Evolutionary conservation across 2,329 filamentous ascomycete species (phyloP), one percentile per base, ranked within the genome.

Genomic region (Cladophialophora bantiana): DNA sequence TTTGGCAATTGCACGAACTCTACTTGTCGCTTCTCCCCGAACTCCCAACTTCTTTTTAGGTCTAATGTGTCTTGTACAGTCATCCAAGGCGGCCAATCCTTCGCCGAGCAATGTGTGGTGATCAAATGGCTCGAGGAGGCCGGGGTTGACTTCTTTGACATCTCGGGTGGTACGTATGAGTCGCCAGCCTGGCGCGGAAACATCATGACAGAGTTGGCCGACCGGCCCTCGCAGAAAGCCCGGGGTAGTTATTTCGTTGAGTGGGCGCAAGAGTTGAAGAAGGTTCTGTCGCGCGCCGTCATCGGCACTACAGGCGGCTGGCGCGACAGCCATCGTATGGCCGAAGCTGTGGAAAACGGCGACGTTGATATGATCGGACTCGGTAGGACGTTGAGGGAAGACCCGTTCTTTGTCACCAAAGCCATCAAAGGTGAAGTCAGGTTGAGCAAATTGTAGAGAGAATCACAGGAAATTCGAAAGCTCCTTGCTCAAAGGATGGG

Each of bases 141-240:
- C 1, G 76, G 77, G 0, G 62, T 70, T 31, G 89, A 92, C 76
- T 91, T 90, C 70, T 77, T 92, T 2, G 89, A 92, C 75, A 83
- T 92, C 31, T 87, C 84, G 18, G 90, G 89, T 0, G 89, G 89
- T 0, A 84, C 60, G 40, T 60, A 54, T 34, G 64, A 31, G 34
- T 58, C 60, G 50, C 60, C 50, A 13, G 48, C 36, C 38, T 62
- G 45, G 59, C 15, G 59, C 7, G 72, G 72, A 5, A 72, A 73
- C 59, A 72, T 73, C 59, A 69, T 73, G 68, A 66, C 68, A 3
- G 71, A 73, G 32, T 71, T 73, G 72, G 48, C 65, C 68, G 38
- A 67, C 69, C 31, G 69, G 70, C 50, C 68, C 9, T 62, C 59
- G 15, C 59, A 62, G 26, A 62, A 62, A 32, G 34, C 26, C 13